A percentile compares a stretch with the other conserved stretches of the same genome.
Conservation (phyloP, 2,329 filamentous ascomycete species). For the Anisogramma anomala region DNA sequence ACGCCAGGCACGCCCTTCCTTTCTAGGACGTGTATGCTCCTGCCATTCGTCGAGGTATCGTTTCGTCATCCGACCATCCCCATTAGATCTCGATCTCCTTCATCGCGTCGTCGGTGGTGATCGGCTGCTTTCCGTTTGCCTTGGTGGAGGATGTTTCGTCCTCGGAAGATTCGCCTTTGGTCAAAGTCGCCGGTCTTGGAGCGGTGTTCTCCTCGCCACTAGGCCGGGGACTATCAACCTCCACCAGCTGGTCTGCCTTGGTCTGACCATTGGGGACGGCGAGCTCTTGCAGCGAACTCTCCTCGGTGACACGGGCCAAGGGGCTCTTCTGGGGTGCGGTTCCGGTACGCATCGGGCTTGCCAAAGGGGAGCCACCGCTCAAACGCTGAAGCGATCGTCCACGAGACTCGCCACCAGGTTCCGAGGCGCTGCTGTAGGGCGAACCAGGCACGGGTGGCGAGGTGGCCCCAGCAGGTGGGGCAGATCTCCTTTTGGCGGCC, state of each 20-base stretch:
- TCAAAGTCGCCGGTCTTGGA: conserved; percentile 24
- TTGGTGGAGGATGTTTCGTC: conserved; percentile 26
- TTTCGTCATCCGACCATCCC: conserved; percentile 18
- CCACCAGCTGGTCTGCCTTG: conserved; percentile 39
- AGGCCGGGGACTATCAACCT: conserved; percentile 42
- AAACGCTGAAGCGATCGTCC: conserved; percentile 63
- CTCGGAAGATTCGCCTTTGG: conserved; percentile 24
- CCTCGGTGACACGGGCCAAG: conserved; percentile 64
- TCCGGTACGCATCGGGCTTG: conserved; percentile 53
- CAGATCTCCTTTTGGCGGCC: conserved; percentile 42
- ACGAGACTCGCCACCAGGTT: conserved; percentile 47
- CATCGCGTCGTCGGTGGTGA: conserved; percentile 39
- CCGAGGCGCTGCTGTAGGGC: conserved; percentile 55
- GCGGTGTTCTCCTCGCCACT: conserved; percentile 31
- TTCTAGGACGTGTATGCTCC: conserved; percentile 14
- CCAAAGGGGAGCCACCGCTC: conserved; percentile 49
- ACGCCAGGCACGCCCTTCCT: conserved; percentile 15
- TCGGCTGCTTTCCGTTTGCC: conserved; percentile 33
- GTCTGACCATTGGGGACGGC: conserved; percentile 26
- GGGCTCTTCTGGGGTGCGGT: conserved; percentile 56
- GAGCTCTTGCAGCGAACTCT: conserved; percentile 33
- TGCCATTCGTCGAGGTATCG: conserved; percentile 16
- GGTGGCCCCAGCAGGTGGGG: conserved; percentile 27
- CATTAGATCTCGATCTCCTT: conserved; percentile 50
- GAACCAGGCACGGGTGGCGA: conserved; percentile 41